Conservation (phyloP, 2,329 filamentous ascomycete genomes). For the Myriosclerotinia duriaeana region DNA sequence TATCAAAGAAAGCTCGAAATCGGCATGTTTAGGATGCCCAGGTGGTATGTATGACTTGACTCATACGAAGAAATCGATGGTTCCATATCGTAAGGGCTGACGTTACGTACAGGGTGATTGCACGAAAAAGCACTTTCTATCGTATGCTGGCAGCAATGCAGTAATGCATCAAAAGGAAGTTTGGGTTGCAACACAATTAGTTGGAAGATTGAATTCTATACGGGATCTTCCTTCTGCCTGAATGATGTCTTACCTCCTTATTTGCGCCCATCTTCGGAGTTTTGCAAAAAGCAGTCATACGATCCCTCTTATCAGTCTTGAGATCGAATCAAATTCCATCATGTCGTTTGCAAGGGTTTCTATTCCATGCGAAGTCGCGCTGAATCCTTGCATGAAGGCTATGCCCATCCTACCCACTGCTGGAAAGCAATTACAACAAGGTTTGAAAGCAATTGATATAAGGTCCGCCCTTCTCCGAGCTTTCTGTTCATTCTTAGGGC, state of each 20-base stretch:
- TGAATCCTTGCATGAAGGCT: conserved; percentile 13
- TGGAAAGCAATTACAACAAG: conserved; percentile 6
- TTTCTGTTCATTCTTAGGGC: not conserved
- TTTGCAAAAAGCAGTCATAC: conserved; percentile 11
- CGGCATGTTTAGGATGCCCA: not conserved
- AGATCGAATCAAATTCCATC: conserved; percentile 11
- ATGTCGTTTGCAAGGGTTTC: not conserved
- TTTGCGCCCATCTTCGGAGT: not conserved
- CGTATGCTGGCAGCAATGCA: not conserved
- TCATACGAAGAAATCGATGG: not conserved
- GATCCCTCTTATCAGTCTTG: not conserved
- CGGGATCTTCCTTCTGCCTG: not conserved
- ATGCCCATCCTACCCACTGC: conserved; percentile 10
- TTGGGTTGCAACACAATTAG: not conserved
- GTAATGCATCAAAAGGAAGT: not conserved
- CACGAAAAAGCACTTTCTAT: conserved; percentile 3
- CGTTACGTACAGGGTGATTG: not conserved
- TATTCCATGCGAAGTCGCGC: conserved; percentile 8
- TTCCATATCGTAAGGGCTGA: not conserved
- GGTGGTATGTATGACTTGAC: not conserved
- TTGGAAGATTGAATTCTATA: not conserved
- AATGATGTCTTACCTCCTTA: conserved; percentile 12
- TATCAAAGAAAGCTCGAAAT: not conserved
- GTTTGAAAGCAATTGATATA: conserved; percentile 5
- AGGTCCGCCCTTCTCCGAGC: not conserved